These are phyloP conservation scores for Sclerotinia subarctica DNA, from an alignment of 2,329 filamentous ascomycete genomes.

Conservation along the genomic window DNA sequence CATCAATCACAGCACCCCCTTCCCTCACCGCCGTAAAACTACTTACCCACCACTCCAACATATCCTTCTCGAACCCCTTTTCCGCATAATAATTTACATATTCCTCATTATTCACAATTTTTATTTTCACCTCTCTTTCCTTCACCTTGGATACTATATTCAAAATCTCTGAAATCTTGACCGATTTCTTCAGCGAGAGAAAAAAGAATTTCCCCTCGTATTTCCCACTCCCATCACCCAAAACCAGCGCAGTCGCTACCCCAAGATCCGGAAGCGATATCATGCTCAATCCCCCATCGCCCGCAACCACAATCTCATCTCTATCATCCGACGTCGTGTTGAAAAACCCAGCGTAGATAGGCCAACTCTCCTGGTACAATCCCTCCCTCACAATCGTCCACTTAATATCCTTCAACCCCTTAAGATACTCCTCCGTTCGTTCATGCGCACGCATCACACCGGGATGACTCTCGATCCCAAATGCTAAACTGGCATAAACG, in stretches of 20 bases:
- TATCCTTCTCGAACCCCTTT: background rate
- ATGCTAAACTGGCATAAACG: slow-evolving; percentile 39
- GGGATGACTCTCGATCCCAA: slow-evolving; percentile 22
- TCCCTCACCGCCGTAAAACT: background rate
- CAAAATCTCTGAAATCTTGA: background rate
- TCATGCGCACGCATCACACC: slow-evolving; percentile 31
- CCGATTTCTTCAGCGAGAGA: background rate
- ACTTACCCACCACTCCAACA: slow-evolving; percentile 15
- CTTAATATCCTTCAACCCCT: slow-evolving; percentile 8
- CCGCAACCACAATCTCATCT: slow-evolving; percentile 31
- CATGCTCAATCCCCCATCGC: slow-evolving; percentile 33
- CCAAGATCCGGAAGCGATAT: slow-evolving; percentile 32
- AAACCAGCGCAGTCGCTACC: slow-evolving; percentile 27
- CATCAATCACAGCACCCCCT: background rate
- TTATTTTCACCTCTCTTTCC: background rate
- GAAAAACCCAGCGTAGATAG: slow-evolving; percentile 33
- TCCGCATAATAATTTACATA: background rate
- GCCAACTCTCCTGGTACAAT: slow-evolving; percentile 34
- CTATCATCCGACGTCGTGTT: slow-evolving; percentile 24
- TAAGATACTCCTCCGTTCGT: slow-evolving; percentile 30
- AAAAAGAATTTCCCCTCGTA: slow-evolving; percentile 16
- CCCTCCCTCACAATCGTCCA: slow-evolving; percentile 31
- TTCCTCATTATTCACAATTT: background rate
- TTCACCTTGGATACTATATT: background rate
- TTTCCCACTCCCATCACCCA: slow-evolving; percentile 21